Percentiles rank a stretch among this genome's conserved stretches.
These are phyloP conservation scores for Agrocybe chaxingu DNA, from an alignment of 768 basidiomycete genomes.

Conservation along the genomic window DNA sequence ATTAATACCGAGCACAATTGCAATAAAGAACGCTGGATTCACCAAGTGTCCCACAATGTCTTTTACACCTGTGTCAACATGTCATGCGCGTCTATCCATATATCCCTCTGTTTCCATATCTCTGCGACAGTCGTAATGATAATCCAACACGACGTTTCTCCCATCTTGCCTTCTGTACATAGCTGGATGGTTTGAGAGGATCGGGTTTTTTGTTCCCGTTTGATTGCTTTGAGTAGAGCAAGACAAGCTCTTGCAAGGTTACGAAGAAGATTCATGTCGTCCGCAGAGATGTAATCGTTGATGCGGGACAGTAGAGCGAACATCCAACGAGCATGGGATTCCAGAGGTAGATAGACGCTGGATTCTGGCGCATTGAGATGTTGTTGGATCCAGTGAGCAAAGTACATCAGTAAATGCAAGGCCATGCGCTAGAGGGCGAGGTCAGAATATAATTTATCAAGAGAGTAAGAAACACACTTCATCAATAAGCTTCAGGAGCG, in stretches of 20 bases:
- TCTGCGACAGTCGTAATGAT: slow-evolving; percentile 60
- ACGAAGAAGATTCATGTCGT: slow-evolving; percentile 76
- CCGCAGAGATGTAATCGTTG: slow-evolving; percentile 66
- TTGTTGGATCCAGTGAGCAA: slow-evolving; percentile 74
- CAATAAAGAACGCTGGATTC: neutral
- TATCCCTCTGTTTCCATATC: slow-evolving; percentile 76
- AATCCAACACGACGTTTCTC: slow-evolving; percentile 67
- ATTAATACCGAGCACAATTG: no score
- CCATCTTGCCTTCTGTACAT: slow-evolving; percentile 20
- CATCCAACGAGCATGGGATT: slow-evolving; percentile 73
- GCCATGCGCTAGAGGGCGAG: slow-evolving; percentile 51
- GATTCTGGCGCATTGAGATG: slow-evolving; percentile 46
- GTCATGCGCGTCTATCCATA: slow-evolving; percentile 76
- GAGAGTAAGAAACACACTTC: slow-evolving; percentile 44
- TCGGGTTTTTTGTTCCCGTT: slow-evolving; percentile 16
- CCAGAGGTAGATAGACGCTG: slow-evolving; percentile 38
- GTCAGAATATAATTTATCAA: slow-evolving; percentile 11
- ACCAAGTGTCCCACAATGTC: neutral
- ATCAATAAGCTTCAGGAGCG: slow-evolving; percentile 56
- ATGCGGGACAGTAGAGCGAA: slow-evolving; percentile 69
- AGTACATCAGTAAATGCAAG: slow-evolving; percentile 80
- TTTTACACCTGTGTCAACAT: slow-evolving; percentile 27
- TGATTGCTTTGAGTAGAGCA: slow-evolving; percentile 39
- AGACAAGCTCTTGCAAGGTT: slow-evolving; percentile 73
- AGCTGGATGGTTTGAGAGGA: slow-evolving; percentile 3